Percentiles rank a stretch among this genome's conserved stretches.
Conservation (phyloP, 1,284 basidiomycete genomes). For the Sanguinoderma infundibulare region DNA sequence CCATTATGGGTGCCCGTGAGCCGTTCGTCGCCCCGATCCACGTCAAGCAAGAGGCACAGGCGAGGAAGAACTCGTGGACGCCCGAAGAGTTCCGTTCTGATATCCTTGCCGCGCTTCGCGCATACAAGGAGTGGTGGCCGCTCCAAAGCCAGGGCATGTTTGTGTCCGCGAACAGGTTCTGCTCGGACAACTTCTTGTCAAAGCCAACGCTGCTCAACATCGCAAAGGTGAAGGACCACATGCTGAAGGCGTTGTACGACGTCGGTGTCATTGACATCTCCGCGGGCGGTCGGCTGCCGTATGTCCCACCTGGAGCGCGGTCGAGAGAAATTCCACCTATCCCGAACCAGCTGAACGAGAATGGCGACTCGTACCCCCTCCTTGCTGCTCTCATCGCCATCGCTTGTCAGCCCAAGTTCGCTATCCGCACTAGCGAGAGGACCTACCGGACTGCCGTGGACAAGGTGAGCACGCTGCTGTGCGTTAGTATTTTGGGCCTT, state of each 20-base stretch:
- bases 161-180: constrained; percentile 75
- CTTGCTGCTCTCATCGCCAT: constrained; percentile 87
- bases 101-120: constrained; percentile 79
- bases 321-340: constrained; percentile 43
- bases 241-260: constrained; percentile 80
- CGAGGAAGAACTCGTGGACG: constrained; percentile 83
- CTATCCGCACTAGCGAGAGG: constrained; percentile 78
- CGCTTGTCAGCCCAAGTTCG: constrained; percentile 94
- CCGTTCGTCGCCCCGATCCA: constrained; percentile 88
- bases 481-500: background rate
- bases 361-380: constrained; percentile 80
- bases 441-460: constrained; percentile 83
- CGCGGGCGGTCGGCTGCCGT: constrained; percentile 56
- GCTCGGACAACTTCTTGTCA: constrained; percentile 86
- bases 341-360: constrained; percentile 75
- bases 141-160: constrained; percentile 72
- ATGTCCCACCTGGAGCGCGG: constrained; percentile 27
- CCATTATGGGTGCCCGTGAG: constrained; percentile 89
- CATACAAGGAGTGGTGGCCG: constrained; percentile 84
- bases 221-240: constrained; percentile 83
- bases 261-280: constrained; percentile 85
- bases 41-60: constrained; percentile 64
- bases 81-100: constrained; percentile 86
- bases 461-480: constrained; percentile 57
- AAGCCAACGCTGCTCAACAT: constrained; percentile 86